phyloP scores from a whole-genome alignment of 345 rosid genomes.

The Chamaenerion angustifolium region DNA sequence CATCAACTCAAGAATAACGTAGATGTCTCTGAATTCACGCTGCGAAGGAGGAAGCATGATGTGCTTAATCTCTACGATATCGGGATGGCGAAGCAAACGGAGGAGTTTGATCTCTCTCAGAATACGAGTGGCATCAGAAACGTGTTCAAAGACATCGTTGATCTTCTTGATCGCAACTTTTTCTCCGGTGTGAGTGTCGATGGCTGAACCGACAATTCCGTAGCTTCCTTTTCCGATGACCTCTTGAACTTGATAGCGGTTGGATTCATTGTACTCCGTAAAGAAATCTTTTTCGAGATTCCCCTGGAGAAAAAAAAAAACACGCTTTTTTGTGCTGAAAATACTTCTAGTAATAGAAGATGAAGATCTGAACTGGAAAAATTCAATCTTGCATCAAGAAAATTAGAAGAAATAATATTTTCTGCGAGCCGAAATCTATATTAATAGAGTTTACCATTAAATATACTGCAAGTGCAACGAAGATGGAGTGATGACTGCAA shows the following conservation, averaged over 20 bases:
- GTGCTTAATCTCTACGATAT: constrained; percentile 44
- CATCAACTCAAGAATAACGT: constrained; percentile 81
- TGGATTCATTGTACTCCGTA: constrained; percentile 84
- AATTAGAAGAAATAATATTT: no score
- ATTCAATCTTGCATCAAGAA: no score
- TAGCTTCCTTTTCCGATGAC: constrained; percentile 92
- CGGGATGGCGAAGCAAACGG: constrained; percentile 77
- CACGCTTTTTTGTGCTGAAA: no score
- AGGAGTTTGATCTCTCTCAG: constrained; percentile 58
- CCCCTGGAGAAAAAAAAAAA: no score
- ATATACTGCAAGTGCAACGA: no score
- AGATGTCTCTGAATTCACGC: constrained; percentile 68
- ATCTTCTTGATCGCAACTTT: constrained; percentile 76
- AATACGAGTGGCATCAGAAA: constrained; percentile 36
- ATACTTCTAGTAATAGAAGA: no score
- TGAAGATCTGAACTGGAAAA: no score
- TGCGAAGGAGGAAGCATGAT: constrained; percentile 52
- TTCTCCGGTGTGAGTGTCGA: constrained; percentile 15
- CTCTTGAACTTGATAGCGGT: constrained; percentile 65
- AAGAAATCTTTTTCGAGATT: constrained; percentile 32
- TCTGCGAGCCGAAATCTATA: no score
- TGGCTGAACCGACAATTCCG: constrained; percentile 79
- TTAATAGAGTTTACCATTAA: no score
- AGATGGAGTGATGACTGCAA: no score
- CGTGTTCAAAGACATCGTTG: constrained; percentile 79